phyloP scores from a whole-genome alignment of 1,284 basidiomycete species.

The Porodaedalea pini region DNA sequence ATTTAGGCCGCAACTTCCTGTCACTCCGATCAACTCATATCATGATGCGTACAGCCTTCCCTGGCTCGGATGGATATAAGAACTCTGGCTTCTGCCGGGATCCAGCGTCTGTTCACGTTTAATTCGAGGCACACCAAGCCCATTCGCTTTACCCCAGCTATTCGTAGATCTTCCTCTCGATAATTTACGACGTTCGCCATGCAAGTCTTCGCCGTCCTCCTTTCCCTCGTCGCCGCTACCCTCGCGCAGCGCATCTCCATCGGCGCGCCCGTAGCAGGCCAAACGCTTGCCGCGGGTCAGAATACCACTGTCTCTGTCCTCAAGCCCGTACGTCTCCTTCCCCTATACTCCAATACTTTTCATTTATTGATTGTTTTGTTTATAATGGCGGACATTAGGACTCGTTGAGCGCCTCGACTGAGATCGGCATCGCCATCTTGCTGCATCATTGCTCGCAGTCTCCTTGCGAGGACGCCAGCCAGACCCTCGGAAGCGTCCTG shows the following conservation, averaged over 20 bases:
- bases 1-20: too few species aligned
- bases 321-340: slow-evolving; percentile 36
- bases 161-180: too few species aligned
- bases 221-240: slow-evolving; percentile 17
- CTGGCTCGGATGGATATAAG: too few species aligned
- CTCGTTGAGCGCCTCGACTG: slow-evolving; percentile 36
- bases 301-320: slow-evolving; percentile 41
- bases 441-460: slow-evolving; percentile 33
- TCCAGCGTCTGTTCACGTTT: too few species aligned
- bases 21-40: too few species aligned
- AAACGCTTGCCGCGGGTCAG: slow-evolving; percentile 34
- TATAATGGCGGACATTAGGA: slow-evolving; percentile 25
- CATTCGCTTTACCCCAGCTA: too few species aligned
- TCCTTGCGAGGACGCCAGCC: slow-evolving; percentile 31
- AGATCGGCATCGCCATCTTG: slow-evolving; percentile 44
- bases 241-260: slow-evolving; percentile 41
- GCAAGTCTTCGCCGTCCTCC: slow-evolving; percentile 2
- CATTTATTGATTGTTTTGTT: neutral
- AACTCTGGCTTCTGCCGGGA: too few species aligned
- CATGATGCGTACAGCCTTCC: too few species aligned
- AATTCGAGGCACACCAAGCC: too few species aligned
- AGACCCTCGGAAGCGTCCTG: slow-evolving; percentile 40
- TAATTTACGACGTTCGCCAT: too few species aligned
- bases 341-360: slow-evolving; percentile 3
- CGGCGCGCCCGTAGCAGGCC: slow-evolving; percentile 34